phyloP scores from a whole-genome alignment of 257 asterid species.

The Solanum virginianum region DNA sequence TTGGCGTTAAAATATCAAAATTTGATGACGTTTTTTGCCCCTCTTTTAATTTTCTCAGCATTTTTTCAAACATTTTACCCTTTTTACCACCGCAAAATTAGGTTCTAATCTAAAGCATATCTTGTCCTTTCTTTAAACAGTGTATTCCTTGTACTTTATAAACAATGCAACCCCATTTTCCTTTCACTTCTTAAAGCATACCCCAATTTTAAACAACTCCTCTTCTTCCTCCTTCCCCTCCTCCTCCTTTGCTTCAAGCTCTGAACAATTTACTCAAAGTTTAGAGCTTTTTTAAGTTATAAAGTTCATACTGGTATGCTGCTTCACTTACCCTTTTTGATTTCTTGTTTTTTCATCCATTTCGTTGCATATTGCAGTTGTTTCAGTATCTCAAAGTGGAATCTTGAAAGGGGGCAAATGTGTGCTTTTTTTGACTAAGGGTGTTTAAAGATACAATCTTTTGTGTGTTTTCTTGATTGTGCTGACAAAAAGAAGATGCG shows the following conservation, averaged over 20 bases:
- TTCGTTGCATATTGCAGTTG: neutral
- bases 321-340: neutral
- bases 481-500: slow-evolving; percentile 32
- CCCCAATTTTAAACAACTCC: neutral
- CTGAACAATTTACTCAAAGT: neutral
- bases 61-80: neutral
- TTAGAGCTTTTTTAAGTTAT: neutral
- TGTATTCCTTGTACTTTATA: slow-evolving; percentile 30
- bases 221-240: neutral
- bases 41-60: neutral
- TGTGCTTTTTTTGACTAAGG: neutral
- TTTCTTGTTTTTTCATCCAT: neutral
- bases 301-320: neutral
- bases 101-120: slow-evolving; percentile 14
- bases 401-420: neutral
- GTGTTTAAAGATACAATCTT: neutral
- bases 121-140: slow-evolving; percentile 24
- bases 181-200: neutral
- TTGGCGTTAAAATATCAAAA: too few relatives aligned
- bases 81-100: slow-evolving; percentile 20
- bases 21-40: neutral
- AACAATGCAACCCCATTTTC: slow-evolving; percentile 5
- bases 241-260: neutral
- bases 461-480: slow-evolving; percentile 3
- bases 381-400: neutral